Evolutionary conservation across 169 alveolate genomes (phyloP), one percentile per base, ranked within the genome.

Genomic region (Plasmodium gaboni): DNA sequence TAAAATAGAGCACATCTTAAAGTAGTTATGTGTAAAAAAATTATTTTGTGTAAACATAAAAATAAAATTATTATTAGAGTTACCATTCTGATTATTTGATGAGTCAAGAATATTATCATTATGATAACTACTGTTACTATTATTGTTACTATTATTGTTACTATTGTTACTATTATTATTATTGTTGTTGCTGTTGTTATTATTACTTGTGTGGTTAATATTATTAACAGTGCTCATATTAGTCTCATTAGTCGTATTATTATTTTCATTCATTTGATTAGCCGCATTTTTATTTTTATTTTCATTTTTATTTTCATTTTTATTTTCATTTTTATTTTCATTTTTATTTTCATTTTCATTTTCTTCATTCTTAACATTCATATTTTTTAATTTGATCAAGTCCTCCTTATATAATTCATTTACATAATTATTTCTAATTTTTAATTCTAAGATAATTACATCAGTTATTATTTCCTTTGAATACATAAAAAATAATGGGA

Each of bases 391-490:
- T 59, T 64, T 78, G n/a, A 24, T 51, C 38, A 78, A 26, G 48
- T 78, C 71, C 5, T 78, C 73, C 55, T 64, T 44, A 10, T 78
- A 65, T 15, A 26, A 7, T 55, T 78, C 89, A 17, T n/a, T 64
- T 5, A 78, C 13, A 59, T 78, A 78, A 32, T 50, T 64, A 65
- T 78, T 78, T 51, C 65, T 65, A 8, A 78, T 65, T 51, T 78
- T 78, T 10, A 78, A 51, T n/a, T 78, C 89, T 0, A 78, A 64
- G 1, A 78, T 12, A 4, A 78, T 78, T 12, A 78, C 51, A 51
- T 78, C 89, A 2, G 89, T 78, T 57, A 78, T 78, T 6, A 28
- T 65, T 78, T 78, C 89, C 44, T 78, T 78, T 48, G 89, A 64
- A 59, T 64, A 78, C 24, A 78, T 44, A 69, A 48, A 65, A 57